phyloP scores from a whole-genome alignment of 352 stramenopile species.

The Plasmopara viticola region DNA sequence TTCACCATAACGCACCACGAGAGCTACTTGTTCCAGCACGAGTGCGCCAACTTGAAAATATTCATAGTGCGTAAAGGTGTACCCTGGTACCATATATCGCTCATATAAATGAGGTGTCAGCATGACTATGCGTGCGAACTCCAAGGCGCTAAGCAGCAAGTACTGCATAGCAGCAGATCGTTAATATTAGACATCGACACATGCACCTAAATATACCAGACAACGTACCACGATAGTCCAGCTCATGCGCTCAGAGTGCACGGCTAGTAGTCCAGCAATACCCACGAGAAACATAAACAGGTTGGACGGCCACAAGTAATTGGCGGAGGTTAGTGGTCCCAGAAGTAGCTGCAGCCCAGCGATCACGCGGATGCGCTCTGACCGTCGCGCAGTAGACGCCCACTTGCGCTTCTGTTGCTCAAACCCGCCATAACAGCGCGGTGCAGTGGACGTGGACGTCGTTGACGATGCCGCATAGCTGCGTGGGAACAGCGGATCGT shows the following conservation, averaged over 20 bases:
- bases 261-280: constrained; percentile 56
- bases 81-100: constrained; percentile 44
- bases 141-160: constrained; percentile 60
- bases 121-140: constrained; percentile 64
- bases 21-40: constrained; percentile 47
- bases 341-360: constrained; percentile 52
- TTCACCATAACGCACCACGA: constrained; percentile 46
- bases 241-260: constrained; percentile 68
- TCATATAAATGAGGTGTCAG: constrained; percentile 58
- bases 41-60: constrained; percentile 67
- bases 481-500: constrained; percentile 32
- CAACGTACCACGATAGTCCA: constrained; percentile 64
- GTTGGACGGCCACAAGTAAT: constrained; percentile 75
- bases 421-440: constrained; percentile 59
- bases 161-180: constrained; percentile 29
- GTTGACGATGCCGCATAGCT: constrained; percentile 30
- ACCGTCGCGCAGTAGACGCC: constrained; percentile 51
- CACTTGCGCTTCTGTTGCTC: constrained; percentile 76
- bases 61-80: constrained; percentile 62
- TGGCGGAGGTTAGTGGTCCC: constrained; percentile 48
- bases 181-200: constrained; percentile 8
- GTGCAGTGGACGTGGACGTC: constrained; percentile 30
- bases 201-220: constrained; percentile 5
- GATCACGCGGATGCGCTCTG: constrained; percentile 61
- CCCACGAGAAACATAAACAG: constrained; percentile 68